Base-by-base conservation (phyloP, 1,139 yeast genomes). In the Geotrichum siamense region DNA sequence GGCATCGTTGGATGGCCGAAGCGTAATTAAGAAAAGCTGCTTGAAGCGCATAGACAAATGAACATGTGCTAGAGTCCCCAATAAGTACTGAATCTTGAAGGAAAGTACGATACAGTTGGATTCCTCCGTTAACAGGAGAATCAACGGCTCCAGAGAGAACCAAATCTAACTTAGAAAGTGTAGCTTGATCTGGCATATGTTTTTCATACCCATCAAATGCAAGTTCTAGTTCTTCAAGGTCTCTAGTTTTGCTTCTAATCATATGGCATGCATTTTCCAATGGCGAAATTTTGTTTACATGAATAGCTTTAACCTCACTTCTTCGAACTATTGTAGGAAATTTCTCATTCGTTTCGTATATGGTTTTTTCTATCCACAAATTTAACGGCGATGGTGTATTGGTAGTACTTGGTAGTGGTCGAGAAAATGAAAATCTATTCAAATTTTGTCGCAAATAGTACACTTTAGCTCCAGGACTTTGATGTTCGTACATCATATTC, bases 91-190 rank as follows among this genome's bases (percentile, higher is more conserved):
- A 59, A 47, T 72, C 74, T 29, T 64, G 66, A 55, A 83, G 76
- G 62, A 86, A 84, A 1, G 75, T 74, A 49, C 91, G 73, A 65
- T 83, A 86, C 57, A 82, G 86, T 2, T 86, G 84, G 52, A 86
- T 85, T 48, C 96, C 96, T 28, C 96, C 96, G 60, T 86, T 86
- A 9, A 86, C 93, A 4, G 95, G 95, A 0, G 95, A 79, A 59
- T 85, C 94, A 46, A 86, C 91, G 0, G 96, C 84, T 38, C 96
- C 96, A 0, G 91, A 76, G 44, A 86, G 69, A 54, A 79, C 80
- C 63, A 94, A 72, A 9, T 91, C 82, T 47, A 86, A 69, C 59
- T 79, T 87, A 3, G 62, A 52, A 5, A 55, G 51, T 2, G 53
- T 48, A 22, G 57, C 74, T 72, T 62, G 82, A 74, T 47, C 76